Conservation (phyloP, 2,329 filamentous ascomycete species). For the Xylaria sp. region DNA sequence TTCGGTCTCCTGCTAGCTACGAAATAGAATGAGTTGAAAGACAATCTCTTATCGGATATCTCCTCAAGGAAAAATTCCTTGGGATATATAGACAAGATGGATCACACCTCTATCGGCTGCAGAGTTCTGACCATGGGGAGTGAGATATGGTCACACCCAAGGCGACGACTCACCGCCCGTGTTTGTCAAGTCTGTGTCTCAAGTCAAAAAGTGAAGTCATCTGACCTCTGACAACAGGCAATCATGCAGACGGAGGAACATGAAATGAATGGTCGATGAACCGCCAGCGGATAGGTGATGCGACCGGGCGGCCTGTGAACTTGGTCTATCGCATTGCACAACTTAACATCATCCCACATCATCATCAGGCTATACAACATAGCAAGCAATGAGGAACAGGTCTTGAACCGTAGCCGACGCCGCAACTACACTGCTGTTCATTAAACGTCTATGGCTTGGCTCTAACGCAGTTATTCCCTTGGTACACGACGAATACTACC, state of each 20-base stretch:
- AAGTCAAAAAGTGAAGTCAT: neutral
- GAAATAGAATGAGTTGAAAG: neutral
- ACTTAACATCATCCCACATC: neutral
- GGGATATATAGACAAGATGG: neutral
- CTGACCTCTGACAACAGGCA: slow-evolving; percentile 1
- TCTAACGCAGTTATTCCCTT: slow-evolving; percentile 13
- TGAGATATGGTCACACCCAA: neutral
- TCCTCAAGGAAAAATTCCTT: neutral
- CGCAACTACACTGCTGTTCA: slow-evolving; percentile 1
- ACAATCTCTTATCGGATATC: neutral
- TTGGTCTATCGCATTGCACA: neutral
- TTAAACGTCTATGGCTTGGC: neutral
- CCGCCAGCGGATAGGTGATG: neutral
- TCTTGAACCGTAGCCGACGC: neutral
- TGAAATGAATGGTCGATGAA: neutral
- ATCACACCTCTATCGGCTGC: neutral
- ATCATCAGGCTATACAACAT: neutral
- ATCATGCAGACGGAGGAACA: neutral
- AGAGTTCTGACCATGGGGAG: neutral
- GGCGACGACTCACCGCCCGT: slow-evolving; percentile 16
- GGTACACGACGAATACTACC: slow-evolving; percentile 25
- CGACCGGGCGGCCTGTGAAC: neutral
- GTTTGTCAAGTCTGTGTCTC: slow-evolving; percentile 21
- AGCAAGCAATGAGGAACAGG: neutral
- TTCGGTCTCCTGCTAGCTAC: neutral